Evolutionary conservation across 2,329 filamentous ascomycete species (phyloP).

Genomic region (Rugonectria rugulosa): DNA sequence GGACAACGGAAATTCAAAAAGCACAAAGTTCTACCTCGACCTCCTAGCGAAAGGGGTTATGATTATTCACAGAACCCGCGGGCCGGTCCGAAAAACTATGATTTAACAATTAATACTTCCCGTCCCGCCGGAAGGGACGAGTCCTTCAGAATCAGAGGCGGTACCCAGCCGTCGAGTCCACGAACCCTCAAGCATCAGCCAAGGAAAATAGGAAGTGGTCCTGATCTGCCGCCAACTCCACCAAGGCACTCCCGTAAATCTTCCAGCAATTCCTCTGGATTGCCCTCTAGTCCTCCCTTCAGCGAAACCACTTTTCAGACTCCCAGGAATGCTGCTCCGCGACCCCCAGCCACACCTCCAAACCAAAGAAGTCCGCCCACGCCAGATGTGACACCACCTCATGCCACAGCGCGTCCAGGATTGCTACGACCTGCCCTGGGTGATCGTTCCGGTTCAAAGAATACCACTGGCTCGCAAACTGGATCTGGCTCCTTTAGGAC

Average conservation of each 20-base stretch:
- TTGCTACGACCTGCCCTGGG: constrained; percentile 54
- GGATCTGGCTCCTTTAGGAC: constrained; percentile 79
- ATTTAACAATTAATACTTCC: constrained; percentile 41
- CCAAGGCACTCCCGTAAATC: constrained; percentile 67
- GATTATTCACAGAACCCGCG: constrained; percentile 36
- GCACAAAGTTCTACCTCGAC: constrained; percentile 54
- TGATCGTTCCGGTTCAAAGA: constrained; percentile 60
- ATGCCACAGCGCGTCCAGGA: constrained; percentile 53
- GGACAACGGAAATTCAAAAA: constrained; percentile 53
- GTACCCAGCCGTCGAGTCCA: constrained; percentile 48
- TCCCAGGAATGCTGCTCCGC: constrained; percentile 47
- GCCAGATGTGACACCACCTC: constrained; percentile 77
- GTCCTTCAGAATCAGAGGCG: constrained; percentile 25
- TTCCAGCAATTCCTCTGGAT: constrained; percentile 57
- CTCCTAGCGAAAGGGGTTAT: constrained; percentile 37
- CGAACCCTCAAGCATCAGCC: constrained; percentile 52
- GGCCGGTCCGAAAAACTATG: constrained; percentile 29
- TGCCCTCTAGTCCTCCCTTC: constrained; percentile 51
- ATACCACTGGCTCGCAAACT: constrained; percentile 67
- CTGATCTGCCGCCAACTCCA: constrained; percentile 68
- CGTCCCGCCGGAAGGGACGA: constrained; percentile 25
- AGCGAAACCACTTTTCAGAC: constrained; percentile 49
- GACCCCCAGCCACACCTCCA: constrained; percentile 65
- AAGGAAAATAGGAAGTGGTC: constrained; percentile 52
- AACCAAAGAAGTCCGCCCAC: constrained; percentile 75